Conservation (phyloP, 768 basidiomycete genomes). For the Kwoniella europaea region DNA sequence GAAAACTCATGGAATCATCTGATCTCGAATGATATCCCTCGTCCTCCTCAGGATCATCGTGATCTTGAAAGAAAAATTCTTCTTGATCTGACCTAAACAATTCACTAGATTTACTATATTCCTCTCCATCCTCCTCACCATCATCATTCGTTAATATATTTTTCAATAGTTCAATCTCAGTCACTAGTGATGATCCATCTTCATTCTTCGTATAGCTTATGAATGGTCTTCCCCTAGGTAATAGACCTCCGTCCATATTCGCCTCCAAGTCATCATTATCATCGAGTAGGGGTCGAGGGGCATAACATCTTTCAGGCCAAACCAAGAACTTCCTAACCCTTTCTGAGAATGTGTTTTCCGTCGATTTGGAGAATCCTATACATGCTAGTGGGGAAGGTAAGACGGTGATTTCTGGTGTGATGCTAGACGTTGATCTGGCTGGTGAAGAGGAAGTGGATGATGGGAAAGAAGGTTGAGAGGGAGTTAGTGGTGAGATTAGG, state of each 20-base stretch:
- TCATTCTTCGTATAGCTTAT: slow-evolving; percentile 43
- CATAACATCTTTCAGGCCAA: slow-evolving; percentile 32
- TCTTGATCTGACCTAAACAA: slow-evolving; percentile 29
- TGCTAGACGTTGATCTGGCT: slow-evolving; percentile 4
- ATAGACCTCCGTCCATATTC: not conserved
- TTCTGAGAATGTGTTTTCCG: slow-evolving; percentile 22
- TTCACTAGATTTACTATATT: slow-evolving; percentile 17
- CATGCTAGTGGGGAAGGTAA: slow-evolving; percentile 39
- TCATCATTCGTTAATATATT: slow-evolving; percentile 35
- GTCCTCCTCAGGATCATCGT: not conserved
- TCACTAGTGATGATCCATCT: slow-evolving; percentile 43
- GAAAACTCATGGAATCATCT: not conserved
- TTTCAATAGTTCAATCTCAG: slow-evolving; percentile 35
- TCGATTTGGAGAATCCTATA: slow-evolving; percentile 29
- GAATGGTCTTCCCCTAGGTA: slow-evolving; percentile 34
- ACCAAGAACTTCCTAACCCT: slow-evolving; percentile 35
- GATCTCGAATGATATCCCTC: slow-evolving; percentile 6
- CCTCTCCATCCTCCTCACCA: slow-evolving; percentile 29
- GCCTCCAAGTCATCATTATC: not conserved
- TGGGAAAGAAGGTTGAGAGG: slow-evolving; percentile 9
- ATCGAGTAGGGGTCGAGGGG: not conserved
- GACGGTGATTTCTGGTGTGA: slow-evolving; percentile 41
- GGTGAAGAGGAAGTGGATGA: slow-evolving; percentile 11
- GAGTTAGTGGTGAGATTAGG: slow-evolving; percentile 23
- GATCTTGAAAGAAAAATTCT: slow-evolving; percentile 22